These are phyloP conservation scores for Rhizopus arrhizus DNA, from an alignment of 371 early-diverging fungal genomes.

Conservation along the genomic window DNA sequence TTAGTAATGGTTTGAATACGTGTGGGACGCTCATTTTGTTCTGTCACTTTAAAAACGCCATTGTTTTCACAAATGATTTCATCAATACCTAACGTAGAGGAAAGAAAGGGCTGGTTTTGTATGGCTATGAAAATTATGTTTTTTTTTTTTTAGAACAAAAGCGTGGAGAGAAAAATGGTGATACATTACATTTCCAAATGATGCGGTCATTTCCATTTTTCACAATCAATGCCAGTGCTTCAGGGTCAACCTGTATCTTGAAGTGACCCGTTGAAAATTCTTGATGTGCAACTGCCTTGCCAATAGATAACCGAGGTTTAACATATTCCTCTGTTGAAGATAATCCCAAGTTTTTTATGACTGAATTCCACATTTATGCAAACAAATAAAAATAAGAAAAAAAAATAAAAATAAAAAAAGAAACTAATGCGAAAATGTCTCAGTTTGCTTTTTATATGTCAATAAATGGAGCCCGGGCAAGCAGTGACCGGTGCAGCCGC, in stretches of 20 bases:
- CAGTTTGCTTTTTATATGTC: not conserved
- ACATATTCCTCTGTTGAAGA: constrained; percentile 25
- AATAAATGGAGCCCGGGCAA: not conserved
- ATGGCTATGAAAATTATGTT: constrained; percentile 27
- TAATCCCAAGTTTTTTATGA: constrained; percentile 29
- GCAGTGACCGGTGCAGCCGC: not conserved
- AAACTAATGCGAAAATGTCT: not conserved
- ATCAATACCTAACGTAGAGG: constrained; percentile 36
- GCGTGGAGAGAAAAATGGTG: constrained; percentile 10
- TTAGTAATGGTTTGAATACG: constrained; percentile 45
- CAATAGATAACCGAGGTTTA: constrained; percentile 33
- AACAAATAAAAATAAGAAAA: constrained; percentile 9
- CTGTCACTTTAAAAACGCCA: constrained; percentile 35
- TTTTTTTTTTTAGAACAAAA: constrained; percentile 8
- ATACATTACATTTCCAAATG: constrained; percentile 35
- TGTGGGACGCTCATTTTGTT: constrained; percentile 35
- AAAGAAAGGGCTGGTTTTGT: constrained; percentile 45
- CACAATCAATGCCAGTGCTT: constrained; percentile 20
- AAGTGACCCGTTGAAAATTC: constrained; percentile 31
- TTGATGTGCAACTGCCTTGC: constrained; percentile 28
- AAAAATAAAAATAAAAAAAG: not conserved
- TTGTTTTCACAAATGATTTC: constrained; percentile 25
- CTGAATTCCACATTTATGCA: constrained; percentile 28
- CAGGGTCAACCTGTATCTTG: constrained; percentile 27
- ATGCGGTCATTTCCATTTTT: constrained; percentile 26